Base-by-base conservation (phyloP, 2,329 filamentous ascomycete genomes). In the Hortaea werneckii region DNA sequence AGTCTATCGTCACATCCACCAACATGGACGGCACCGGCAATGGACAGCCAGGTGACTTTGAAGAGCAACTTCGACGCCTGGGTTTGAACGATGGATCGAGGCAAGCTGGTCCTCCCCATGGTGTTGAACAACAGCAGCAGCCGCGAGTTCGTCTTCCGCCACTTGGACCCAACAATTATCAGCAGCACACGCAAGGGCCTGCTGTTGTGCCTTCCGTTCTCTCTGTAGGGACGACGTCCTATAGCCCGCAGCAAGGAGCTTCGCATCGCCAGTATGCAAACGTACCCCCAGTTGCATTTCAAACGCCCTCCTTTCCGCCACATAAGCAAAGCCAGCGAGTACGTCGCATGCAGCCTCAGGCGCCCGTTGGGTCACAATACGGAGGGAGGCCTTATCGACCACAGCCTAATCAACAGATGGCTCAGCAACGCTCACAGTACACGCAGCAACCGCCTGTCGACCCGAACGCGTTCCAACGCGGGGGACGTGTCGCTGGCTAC, bases 61-160 rank as follows among this genome's bases (percentile, higher is more conserved):
- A 84, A 57, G 69, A 75, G 42, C 76, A 73, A 44, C 64, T 84
- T 35, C 74, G 78, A 40, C 70, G 67, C 48, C 73, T 85, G 61
- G 81, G 81, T 29, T 67, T 84, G 50, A 77, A 78, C 57, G 40
- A 39, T 39, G 37, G 28, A 40, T 8, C 45, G 6, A 13, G 26
- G 9, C 20, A 20, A n/a, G 32, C 32, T 9, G 8, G 32, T n/a
- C 32, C 32, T 9, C 12, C 32, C 27, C 12, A 11, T 30, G 32
- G 13, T 30, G 20, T 12, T n/a, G 34, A 9, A 8, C 27, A 11
- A 3, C 13, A 12, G 5, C 5, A 26, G 5, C 48, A 42, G n/a
- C 49, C 49, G 6, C 40, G 39, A 6, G 46, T 47, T 9, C 49
- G 44, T 26, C 39, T 49, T 28, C 49, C 46, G 35, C 44, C 49